Conservation (phyloP, 148 eudicot species). For the Rhododendron henanense region DNA sequence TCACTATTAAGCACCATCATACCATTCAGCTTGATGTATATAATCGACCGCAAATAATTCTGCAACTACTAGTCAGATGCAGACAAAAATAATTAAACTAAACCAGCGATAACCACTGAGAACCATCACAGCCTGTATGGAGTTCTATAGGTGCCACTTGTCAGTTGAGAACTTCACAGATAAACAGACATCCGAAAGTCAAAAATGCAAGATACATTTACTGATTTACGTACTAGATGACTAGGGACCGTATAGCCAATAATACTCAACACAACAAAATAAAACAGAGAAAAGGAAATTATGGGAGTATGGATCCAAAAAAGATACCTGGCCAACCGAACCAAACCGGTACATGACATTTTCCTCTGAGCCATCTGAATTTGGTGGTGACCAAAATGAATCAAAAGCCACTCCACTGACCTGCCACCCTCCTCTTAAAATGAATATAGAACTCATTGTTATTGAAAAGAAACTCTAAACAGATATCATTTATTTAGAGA, state of each 20-base stretch:
- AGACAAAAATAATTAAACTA: neutral
- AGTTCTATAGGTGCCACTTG: neutral
- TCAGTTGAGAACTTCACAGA: neutral
- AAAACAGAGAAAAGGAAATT: neutral
- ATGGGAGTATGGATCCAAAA: neutral
- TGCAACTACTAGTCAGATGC: neutral
- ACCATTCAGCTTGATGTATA: neutral
- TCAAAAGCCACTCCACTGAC: constrained; percentile 79
- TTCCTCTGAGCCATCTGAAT: constrained; percentile 51
- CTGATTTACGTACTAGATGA: neutral
- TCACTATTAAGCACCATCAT: neutral
- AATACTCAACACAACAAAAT: neutral
- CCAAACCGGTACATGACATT: constrained; percentile 63
- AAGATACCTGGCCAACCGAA: constrained; percentile 63
- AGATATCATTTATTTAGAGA: neutral
- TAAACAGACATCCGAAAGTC: neutral
- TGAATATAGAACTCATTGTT: neutral
- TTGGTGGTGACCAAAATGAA: constrained; percentile 60
- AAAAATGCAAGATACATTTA: neutral
- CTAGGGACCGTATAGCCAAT: neutral
- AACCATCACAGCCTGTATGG: neutral
- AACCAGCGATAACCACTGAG: neutral
- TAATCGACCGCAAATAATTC: neutral
- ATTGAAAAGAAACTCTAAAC: constrained; percentile 4
- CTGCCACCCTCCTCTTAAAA: constrained; percentile 31